Evolutionary conservation across 331 rosid genomes (phyloP), one percentile per base, ranked within the genome.

Genomic region (Rhamnella rubrinervis): DNA sequence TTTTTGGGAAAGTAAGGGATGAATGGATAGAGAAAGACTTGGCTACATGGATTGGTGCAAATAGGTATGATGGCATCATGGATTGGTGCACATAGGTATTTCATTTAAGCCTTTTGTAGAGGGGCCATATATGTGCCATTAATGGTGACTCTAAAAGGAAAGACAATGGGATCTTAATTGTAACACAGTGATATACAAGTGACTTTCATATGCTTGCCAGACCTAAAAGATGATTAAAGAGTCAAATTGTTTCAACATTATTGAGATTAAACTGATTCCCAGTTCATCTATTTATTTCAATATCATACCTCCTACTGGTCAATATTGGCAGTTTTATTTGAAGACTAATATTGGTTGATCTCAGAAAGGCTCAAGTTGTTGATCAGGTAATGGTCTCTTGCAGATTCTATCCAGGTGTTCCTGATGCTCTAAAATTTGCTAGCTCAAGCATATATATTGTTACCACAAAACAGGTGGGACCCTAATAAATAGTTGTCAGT

Each of bases 21-120:
- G 93, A 88, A 61, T 90, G 98, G 97, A 71, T 93, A 74, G 92
- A 88, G 68, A 74, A 93, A 72, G 93, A 88, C 84, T 75, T 90
- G 51, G 17, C 80, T 67, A 40, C 89, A 75, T 93, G 96, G 98
- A 90, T 93, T 63, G 88, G 89, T 77, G 97, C 98, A 71, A 90
- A 93, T 85, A 93, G 98, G 98, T 90, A 85, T 19, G 23, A 23
- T 90, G 50, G 16, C 80, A 70, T 37, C 87, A 73, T 92, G 96
- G 98, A 90, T 90, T 63, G 90, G 90, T 77, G 97, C 97, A 71
- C 88, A 92, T 85, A 92, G 98, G 98, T 90, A 85, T 19, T 71
- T 39, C 64, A 59, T 55, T 73, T 39, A 37, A 62, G 28, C 5
- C 35, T 70, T 28, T 61, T 57, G 71, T 58, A 26, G 51, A 49